Evolutionary conservation across 73 alveolate genomes (phyloP), one percentile per base, ranked within the genome.

Genomic region (Tetrahymena elliotti): DNA sequence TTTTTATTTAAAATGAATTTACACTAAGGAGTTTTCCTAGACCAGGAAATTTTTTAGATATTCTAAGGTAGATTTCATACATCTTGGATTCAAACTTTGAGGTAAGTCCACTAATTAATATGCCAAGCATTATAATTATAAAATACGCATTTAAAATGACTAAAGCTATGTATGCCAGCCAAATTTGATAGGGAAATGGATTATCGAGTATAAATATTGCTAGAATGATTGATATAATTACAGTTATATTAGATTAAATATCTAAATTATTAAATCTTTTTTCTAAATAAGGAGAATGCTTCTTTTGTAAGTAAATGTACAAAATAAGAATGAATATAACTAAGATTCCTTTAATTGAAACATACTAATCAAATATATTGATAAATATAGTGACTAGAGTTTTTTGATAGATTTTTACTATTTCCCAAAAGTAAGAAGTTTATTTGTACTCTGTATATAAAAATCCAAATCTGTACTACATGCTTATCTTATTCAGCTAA

Each of bases 371-470:
- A 39, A 83, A 94, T 37, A 33, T 40, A 35, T 53, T 93, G 33
- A 94, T 24, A 39, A 94, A 83, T 18, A 94, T 94, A 27, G 93
- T 93, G 83, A 94, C 93, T 41, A 94, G 84, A 68, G 92, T 93
- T 68, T 94, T 94, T 83, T 94, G 82, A 38, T 83, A 94, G 38
- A 94, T 52, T 94, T 94, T 94, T 68, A 94, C 94, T 39, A 94
- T 83, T 83, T 94, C 96, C 96, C 96, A 94, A 27, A 94, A 83
- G 82, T 83, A 94, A 83, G 94, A 83, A 40, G 92, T 94, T 35
- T 68, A 33, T 83, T 94, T 39, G 53, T 84, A 94, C 38, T 94
- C 96, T 22, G 82, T 8, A 38, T 94, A 94, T 34, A 94, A 83
- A 84, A 94, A 94, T 36, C 96, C 96, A 94, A 83, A 94, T 39